Evolutionary conservation across 202 grass and related monocot genomes (phyloP).

Genomic region (Saccharum hybrid): DNA sequence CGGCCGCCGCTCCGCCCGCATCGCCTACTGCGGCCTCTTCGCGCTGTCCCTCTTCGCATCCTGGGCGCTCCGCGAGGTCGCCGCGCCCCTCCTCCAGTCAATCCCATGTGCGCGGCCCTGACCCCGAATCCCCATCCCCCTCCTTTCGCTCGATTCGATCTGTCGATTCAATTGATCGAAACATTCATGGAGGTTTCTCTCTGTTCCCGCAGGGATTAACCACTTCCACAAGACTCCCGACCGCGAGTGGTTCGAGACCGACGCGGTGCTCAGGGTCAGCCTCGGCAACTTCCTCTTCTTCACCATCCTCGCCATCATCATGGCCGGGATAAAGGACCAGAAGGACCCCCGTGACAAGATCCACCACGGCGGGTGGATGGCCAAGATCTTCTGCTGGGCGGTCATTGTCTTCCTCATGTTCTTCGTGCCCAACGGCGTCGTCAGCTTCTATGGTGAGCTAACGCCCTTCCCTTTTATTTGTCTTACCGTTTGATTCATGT

Average conservation of each 20-base stretch:
- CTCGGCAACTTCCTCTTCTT: conserved; percentile 98
- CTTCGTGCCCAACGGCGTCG: conserved; percentile 89
- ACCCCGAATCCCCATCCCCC: neutral
- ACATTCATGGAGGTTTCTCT: neutral
- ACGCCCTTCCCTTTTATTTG: neutral
- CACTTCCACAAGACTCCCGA: conserved; percentile 94
- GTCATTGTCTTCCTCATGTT: conserved; percentile 92
- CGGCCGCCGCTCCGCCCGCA: conserved; percentile 94
- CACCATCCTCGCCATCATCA: conserved; percentile 84
- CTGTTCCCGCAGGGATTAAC: conserved; percentile 76
- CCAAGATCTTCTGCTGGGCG: conserved; percentile 92
- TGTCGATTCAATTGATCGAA: neutral
- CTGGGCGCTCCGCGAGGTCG: conserved; percentile 96
- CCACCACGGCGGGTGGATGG: conserved; percentile 98
- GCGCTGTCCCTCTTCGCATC: conserved; percentile 92
- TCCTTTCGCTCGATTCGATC: conserved; percentile 7
- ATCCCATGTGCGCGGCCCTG: conserved; percentile 64
- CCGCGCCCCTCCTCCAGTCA: conserved; percentile 90
- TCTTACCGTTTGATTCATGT: neutral
- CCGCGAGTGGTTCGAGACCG: conserved; percentile 98
- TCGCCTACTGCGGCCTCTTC: conserved; percentile 99
- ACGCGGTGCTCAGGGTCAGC: conserved; percentile 96
- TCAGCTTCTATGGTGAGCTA: conserved; percentile 87
- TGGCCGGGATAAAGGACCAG: conserved; percentile 98
- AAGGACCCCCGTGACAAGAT: conserved; percentile 94